Evolutionary conservation across 495 filamentous ascomycete genomes (phyloP), one percentile per base, ranked within the genome.

Genomic region (Neurospora sp.): DNA sequence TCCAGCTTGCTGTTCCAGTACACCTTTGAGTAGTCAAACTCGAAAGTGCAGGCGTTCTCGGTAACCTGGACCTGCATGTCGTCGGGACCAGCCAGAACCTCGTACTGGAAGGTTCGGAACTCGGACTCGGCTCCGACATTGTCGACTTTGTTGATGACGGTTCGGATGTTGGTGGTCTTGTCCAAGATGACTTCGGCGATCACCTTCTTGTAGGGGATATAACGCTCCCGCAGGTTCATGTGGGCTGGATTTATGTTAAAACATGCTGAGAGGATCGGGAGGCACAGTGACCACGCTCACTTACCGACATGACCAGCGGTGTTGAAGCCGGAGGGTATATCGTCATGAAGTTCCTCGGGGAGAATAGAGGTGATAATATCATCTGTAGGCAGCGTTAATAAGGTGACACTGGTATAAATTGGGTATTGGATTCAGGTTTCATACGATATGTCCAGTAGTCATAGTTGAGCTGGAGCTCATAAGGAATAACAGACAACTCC

Each of bases 1-100:
- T 94, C 89, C 12, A 99, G 86, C 72, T 94, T 88, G 74, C 88
- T 92, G 82, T 99, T 99, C 96, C 96, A 99, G 84, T 98, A 99
- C 2, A 98, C 96, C 59, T 96, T 95, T 7, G 91, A 84, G 75
- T 93, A 94, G 76, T 94, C 88, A 76, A 94, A 94, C 72, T 80
- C 79, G 80, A 92, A 93, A 8, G 76, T 75, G 80, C 91, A 93
- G 71, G 84, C 83, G 53, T 83, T 85, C 80, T 93, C 90, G 59
- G 81, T 81, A 69, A 94, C 87, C 40, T 91, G 87, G 37, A 99
- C 96, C 40, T 94, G 89, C 76, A 97, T 81, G 76, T 98, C 89
- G 72, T 90, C 87, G 0, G 88, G 84, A 3, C 96, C 96, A 9
- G 89, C 90, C 0, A 99, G 87, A n/a, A 97, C 83, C 79, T 99